Conservation (phyloP, 352 stramenopile species). For the Porosira glacialis region DNA sequence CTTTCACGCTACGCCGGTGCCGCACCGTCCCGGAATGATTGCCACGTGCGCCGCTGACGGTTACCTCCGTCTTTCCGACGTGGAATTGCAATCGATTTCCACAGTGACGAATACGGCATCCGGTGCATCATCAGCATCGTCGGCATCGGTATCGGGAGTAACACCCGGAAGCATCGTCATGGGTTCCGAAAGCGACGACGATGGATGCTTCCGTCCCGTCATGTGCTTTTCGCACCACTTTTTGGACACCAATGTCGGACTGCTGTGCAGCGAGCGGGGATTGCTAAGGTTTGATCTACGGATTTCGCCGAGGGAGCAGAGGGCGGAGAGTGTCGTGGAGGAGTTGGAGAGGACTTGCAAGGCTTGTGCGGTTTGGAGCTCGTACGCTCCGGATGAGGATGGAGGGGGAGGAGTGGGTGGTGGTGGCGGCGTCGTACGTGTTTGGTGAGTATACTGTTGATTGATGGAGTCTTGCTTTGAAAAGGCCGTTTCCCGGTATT, state of each 20-base stretch:
- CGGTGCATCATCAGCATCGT: not conserved
- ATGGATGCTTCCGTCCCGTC: not conserved
- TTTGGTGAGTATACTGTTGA: too few species aligned
- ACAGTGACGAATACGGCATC: not conserved
- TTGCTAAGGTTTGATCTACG: constrained; percentile 71
- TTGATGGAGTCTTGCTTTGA: too few species aligned
- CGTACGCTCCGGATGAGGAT: constrained; percentile 4
- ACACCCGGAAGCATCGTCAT: constrained; percentile 25
- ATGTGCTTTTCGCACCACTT: constrained; percentile 80
- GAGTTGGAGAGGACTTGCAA: constrained; percentile 49
- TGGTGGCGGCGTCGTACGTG: constrained; percentile 23
- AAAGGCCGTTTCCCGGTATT: too few species aligned
- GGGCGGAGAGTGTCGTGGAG: constrained; percentile 44
- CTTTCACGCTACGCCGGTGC: constrained; percentile 70
- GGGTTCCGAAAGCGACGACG: constrained; percentile 45
- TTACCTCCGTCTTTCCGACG: constrained; percentile 57
- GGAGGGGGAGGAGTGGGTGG: not conserved
- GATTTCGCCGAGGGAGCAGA: constrained; percentile 61
- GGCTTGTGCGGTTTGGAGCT: constrained; percentile 52
- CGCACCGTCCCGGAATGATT: constrained; percentile 53
- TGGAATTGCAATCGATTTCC: constrained; percentile 25
- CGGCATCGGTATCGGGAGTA: constrained; percentile 6
- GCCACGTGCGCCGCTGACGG: constrained; percentile 74
- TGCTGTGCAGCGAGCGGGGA: constrained; percentile 73
- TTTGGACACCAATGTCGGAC: constrained; percentile 62